Conservation (phyloP, 257 asterid genomes). For the Solanum sejunctum region DNA sequence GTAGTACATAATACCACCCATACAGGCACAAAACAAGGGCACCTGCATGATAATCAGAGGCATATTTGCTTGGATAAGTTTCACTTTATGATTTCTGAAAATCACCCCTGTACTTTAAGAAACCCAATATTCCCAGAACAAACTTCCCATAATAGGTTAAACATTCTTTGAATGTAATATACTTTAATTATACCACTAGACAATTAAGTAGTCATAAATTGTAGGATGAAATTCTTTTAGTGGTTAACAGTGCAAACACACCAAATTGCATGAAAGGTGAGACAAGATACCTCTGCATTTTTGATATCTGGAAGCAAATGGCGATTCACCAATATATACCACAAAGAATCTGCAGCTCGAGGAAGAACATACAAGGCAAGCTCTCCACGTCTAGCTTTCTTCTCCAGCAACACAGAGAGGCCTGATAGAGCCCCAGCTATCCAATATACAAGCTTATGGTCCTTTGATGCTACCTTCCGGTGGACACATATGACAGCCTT, state of each 20-base stretch:
- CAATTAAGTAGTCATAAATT: neutral
- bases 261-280: neutral
- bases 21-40: constrained; percentile 83
- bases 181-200: neutral
- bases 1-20: constrained; percentile 99
- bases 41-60: constrained; percentile 33
- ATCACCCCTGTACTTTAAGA: neutral
- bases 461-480: constrained; percentile 77
- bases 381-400: constrained; percentile 95
- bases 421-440: constrained; percentile 85
- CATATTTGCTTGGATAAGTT: neutral
- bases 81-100: neutral
- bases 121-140: neutral
- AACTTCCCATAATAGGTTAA: neutral
- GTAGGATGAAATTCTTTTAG: neutral
- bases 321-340: constrained; percentile 92
- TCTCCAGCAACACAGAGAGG: constrained; percentile 83
- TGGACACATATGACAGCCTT: constrained; percentile 90
- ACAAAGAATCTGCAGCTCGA: constrained; percentile 91
- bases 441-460: constrained; percentile 96
- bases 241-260: neutral
- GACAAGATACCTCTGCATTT: constrained; percentile 1
- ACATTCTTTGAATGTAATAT: neutral
- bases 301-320: constrained; percentile 29
- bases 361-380: constrained; percentile 95